Evolutionary conservation across 768 basidiomycete species (phyloP).

Genomic region (Rhodosporidiobolus odoratus): DNA sequence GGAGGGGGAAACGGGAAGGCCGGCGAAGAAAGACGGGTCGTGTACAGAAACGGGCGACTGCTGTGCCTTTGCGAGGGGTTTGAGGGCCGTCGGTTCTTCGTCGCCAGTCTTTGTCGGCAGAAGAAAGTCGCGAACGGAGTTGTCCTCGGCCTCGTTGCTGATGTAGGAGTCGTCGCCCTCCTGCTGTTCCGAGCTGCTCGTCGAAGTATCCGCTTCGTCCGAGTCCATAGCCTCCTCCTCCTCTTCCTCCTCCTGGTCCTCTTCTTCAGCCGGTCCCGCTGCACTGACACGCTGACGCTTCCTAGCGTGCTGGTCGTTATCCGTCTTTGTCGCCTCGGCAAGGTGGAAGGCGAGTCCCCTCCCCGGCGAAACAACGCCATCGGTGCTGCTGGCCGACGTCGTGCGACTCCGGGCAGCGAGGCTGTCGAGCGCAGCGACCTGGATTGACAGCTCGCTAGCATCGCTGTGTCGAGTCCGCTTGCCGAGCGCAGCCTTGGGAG

Average conservation of each 20-base stretch:
- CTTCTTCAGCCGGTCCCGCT: neutral
- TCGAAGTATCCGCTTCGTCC: neutral
- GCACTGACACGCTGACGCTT: conserved; percentile 17
- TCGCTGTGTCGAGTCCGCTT: conserved; percentile 18
- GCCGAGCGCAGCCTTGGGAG: conserved; percentile 1
- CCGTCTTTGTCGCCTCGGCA: neutral
- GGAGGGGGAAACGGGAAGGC: neutral
- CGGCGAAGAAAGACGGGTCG: conserved; percentile 32
- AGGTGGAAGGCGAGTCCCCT: neutral
- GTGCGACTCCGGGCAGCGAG: neutral
- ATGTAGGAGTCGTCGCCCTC: neutral
- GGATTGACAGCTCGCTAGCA: conserved; percentile 16
- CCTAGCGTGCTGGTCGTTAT: conserved; percentile 14
- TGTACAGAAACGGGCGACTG: neutral
- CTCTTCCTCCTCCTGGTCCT: neutral
- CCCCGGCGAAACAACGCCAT: neutral
- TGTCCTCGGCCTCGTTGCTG: neutral
- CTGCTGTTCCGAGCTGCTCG: neutral
- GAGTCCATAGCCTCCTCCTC: conserved; percentile 5
- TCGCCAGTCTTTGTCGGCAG: conserved; percentile 31
- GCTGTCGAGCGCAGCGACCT: conserved; percentile 1
- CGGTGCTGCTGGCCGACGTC: neutral
- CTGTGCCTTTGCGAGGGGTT: neutral
- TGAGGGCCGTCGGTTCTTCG: neutral
- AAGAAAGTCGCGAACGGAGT: conserved; percentile 17